Conservation (phyloP, 345 rosid genomes). For the Tarenaya hassleriana region DNA sequence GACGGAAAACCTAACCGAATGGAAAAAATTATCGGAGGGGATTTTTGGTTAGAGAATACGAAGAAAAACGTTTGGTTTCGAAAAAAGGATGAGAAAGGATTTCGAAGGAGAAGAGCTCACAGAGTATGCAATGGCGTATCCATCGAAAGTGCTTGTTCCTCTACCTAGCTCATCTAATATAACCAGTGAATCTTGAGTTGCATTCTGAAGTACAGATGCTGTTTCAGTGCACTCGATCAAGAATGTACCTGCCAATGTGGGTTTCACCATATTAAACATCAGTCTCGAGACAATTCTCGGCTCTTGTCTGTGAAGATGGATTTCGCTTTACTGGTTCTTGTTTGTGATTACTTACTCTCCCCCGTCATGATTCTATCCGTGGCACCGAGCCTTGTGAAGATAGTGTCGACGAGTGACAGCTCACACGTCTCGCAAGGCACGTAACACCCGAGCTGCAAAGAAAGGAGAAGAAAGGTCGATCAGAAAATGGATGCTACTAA, state of each 20-base stretch:
- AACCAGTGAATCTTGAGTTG: constrained; percentile 85
- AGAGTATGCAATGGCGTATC: constrained; percentile 92
- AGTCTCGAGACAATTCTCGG: neutral
- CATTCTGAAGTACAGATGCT: constrained; percentile 90
- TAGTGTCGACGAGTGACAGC: constrained; percentile 68
- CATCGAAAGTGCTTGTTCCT: constrained; percentile 96
- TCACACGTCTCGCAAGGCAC: constrained; percentile 66
- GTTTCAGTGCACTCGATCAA: constrained; percentile 90
- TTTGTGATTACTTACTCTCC: constrained; percentile 53
- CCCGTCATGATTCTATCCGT: constrained; percentile 92
- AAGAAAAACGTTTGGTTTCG: no score
- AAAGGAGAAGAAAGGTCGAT: neutral
- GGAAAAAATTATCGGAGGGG: neutral
- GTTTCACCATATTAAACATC: no score
- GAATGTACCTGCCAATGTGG: constrained; percentile 67
- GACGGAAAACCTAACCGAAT: constrained; percentile 64
- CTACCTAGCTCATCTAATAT: constrained; percentile 94
- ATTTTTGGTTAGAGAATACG: neutral
- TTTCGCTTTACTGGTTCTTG: neutral
- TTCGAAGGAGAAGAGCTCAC: constrained; percentile 39
- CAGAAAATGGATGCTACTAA: neutral
- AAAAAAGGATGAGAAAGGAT: no score
- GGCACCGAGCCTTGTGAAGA: constrained; percentile 93
- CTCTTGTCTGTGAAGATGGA: neutral
- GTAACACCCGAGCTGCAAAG: constrained; percentile 79